phyloP scores from a whole-genome alignment of 2,329 filamentous ascomycete species.

The Dothiorella sarmentorum region DNA sequence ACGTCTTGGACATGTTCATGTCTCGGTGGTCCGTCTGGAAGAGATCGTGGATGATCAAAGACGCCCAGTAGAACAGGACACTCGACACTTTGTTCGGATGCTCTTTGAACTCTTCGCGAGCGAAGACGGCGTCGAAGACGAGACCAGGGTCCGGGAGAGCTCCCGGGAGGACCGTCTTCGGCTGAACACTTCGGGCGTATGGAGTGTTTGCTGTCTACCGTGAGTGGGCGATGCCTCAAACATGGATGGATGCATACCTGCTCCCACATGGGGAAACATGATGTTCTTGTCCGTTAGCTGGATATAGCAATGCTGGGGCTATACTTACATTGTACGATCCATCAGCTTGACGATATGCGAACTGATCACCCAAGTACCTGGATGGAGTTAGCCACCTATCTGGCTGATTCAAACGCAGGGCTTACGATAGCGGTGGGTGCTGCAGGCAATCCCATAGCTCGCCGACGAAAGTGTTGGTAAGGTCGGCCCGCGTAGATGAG shows the following conservation, averaged over 20 bases:
- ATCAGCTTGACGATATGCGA: conserved; percentile 39
- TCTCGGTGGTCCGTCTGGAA: conserved; percentile 63
- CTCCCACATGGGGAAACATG: conserved; percentile 48
- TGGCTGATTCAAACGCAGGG: neutral
- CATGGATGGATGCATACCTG: conserved; percentile 2
- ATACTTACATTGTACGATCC: conserved; percentile 37
- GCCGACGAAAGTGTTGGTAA: conserved; percentile 23
- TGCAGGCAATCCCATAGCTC: conserved; percentile 23
- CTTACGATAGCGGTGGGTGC: conserved; percentile 23
- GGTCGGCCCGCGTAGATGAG: conserved; percentile 20
- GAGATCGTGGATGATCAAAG: conserved; percentile 57
- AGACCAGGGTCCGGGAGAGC: conserved; percentile 59
- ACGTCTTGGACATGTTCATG: conserved; percentile 61
- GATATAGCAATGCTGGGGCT: neutral
- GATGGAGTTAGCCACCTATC: neutral
- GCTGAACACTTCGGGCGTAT: conserved; percentile 62
- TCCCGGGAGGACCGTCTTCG: conserved; percentile 51
- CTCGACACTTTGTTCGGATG: conserved; percentile 67
- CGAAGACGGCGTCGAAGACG: conserved; percentile 63
- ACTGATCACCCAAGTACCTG: conserved; percentile 40
- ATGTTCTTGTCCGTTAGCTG: conserved; percentile 53
- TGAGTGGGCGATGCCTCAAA: conserved; percentile 30
- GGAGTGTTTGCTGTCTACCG: conserved; percentile 55
- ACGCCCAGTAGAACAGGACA: conserved; percentile 69
- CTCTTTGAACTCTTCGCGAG: conserved; percentile 56